A percentile compares a stretch with the other conserved stretches of the same genome.
These are phyloP conservation scores for Nicotiana tabacum DNA, from an alignment of 257 asterid genomes.

Conservation along the genomic window DNA sequence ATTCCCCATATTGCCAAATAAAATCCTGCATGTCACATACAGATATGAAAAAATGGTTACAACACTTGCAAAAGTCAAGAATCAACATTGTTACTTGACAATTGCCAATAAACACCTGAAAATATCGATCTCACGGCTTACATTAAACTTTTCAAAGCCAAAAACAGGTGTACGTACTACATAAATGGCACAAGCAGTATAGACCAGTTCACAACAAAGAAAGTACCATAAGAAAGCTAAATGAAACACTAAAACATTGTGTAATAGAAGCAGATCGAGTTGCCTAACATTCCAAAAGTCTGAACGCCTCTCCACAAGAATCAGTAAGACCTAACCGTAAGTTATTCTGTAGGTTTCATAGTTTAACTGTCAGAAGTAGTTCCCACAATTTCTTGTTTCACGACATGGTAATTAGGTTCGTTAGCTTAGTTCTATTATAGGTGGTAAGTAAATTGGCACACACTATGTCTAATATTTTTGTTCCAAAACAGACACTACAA, in stretches of 20 bases:
- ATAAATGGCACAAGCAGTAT: conserved; percentile 5
- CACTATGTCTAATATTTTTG: background rate
- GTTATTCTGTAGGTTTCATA: background rate
- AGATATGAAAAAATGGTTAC: background rate
- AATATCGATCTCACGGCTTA: background rate
- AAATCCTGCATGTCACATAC: background rate
- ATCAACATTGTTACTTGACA: background rate
- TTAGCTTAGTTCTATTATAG: background rate
- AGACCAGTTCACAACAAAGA: background rate
- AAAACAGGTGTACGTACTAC: background rate
- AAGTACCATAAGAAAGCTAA: background rate
- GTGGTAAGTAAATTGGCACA: background rate
- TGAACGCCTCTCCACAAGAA: background rate
- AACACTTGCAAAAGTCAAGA: background rate
- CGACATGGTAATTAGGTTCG: background rate
- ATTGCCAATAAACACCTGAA: conserved; percentile 1
- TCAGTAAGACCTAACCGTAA: background rate
- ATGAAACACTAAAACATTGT: background rate
- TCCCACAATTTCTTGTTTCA: background rate
- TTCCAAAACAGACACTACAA: background rate
- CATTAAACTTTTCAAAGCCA: background rate
- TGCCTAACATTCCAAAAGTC: background rate
- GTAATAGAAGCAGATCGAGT: conserved; percentile 1
- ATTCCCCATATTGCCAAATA: background rate
- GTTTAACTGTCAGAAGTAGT: background rate